A percentile compares a stretch with the other conserved stretches of the same genome.
Evolutionary conservation across 2,329 filamentous ascomycete genomes (phyloP).

Genomic region (Dactylellina cionopaga): DNA sequence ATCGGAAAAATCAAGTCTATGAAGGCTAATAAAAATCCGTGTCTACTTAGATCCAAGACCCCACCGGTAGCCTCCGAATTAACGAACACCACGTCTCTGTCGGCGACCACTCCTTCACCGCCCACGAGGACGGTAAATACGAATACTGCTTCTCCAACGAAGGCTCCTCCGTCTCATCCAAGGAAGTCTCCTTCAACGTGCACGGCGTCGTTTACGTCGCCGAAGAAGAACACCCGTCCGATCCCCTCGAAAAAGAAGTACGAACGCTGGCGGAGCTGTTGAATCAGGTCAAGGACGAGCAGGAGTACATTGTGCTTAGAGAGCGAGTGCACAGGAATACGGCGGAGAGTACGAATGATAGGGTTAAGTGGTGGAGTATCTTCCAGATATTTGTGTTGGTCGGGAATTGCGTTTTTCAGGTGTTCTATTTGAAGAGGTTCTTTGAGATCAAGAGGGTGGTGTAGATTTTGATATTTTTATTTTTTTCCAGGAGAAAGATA

Average conservation of each 20-base stretch:
- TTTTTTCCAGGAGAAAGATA: not conserved
- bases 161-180: conserved; percentile 93
- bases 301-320: conserved; percentile 93
- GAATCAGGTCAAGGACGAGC: conserved; percentile 94
- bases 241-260: conserved; percentile 92
- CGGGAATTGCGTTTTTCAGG: conserved; percentile 94
- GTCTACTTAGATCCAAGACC: conserved; percentile 77
- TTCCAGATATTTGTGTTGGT: conserved; percentile 91
- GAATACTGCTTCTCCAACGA: conserved; percentile 99
- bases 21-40: not conserved
- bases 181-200: conserved; percentile 99
- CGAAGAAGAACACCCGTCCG: conserved; percentile 81
- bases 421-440: conserved; percentile 99
- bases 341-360: conserved; percentile 94
- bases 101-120: conserved; percentile 92
- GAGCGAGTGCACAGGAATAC: conserved; percentile 98
- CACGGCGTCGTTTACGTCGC: conserved; percentile 98
- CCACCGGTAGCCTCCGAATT: conserved; percentile 77
- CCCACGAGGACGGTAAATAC: conserved; percentile 85
- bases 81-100: conserved; percentile 84
- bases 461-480: conserved; percentile 59
- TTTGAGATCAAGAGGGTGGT: conserved; percentile 84
- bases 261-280: conserved; percentile 84
- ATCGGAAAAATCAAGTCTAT: not conserved
- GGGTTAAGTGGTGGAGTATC: conserved; percentile 99